Evolutionary conservation across 2,329 filamentous ascomycete species (phyloP), one percentile per base, ranked within the genome.

Genomic region (Cladophialophora exuberans): DNA sequence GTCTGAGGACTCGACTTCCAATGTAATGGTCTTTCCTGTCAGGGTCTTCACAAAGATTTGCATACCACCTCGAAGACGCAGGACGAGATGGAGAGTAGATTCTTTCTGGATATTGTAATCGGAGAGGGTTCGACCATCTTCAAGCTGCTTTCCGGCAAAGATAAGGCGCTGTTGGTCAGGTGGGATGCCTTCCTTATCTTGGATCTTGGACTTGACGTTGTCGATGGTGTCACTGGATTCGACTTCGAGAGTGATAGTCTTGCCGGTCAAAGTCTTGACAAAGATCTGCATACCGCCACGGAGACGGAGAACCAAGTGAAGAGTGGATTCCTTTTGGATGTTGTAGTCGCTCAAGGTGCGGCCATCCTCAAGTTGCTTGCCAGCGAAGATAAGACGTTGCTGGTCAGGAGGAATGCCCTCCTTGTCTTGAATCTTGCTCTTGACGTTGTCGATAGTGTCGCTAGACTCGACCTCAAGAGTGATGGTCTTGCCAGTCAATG

Each of bases 41-140:
- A 84, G 73, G 3, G 76, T 82, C 73, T 82, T 82, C 33, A 81
- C 77, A 62, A 80, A 80, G 47, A 80, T 82, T 59, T 82, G 79
- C 79, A 82, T 83, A 73, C 90, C 90, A 79, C 90, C 89, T 76
- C 89, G 89, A 4, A 94, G 88, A 73, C 90, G 89, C 47, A 95
- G 87, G 57, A 94, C 90, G 45, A 94, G 78, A 69, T 94, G 90
- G 1, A 95, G 85, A 1, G 89, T 95, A 0, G 83, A 88, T 71
- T 96, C 90, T 80, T 96, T 96, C 76, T 96, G 91, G 49, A 96
- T 96, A 78, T 96, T 96, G 83, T 96, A 96, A 73, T 96, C 91
- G 59, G 83, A 87, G 0, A 96, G 80, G 23, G 91, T 96, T 50
- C 92, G 90, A 60, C 93, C 92, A 65, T 97, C 93, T 74, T 97